These are phyloP conservation scores for Cochliopodium minus DNA, from an alignment of 208 protist genomes.

Conservation along the genomic window DNA sequence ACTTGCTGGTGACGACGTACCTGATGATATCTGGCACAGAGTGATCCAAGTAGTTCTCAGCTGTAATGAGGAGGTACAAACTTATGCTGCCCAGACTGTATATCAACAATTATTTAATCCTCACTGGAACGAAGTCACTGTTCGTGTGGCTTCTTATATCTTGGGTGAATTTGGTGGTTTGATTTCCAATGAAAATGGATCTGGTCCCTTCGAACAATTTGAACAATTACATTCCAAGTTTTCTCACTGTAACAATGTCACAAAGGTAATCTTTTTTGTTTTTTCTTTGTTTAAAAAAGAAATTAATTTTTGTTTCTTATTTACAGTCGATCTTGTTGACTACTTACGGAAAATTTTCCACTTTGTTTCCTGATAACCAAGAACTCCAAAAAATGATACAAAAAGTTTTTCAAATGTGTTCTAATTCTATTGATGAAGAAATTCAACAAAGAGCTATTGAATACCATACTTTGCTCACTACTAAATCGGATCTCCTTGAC, in stretches of 20 bases:
- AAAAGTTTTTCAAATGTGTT: constrained; percentile 44
- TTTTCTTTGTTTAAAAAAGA: not conserved
- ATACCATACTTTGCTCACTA: constrained; percentile 61
- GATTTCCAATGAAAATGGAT: constrained; percentile 68
- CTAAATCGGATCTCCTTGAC: constrained; percentile 41
- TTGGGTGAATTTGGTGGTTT: constrained; percentile 90
- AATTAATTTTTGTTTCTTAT: not conserved
- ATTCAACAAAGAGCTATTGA: constrained; percentile 88
- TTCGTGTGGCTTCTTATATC: constrained; percentile 62
- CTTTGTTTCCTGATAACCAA: constrained; percentile 58
- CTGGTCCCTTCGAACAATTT: constrained; percentile 55
- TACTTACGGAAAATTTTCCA: constrained; percentile 82
- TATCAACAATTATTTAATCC: constrained; percentile 49
- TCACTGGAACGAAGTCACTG: constrained; percentile 22
- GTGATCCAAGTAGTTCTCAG: constrained; percentile 86
- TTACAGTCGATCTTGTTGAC: constrained; percentile 59
- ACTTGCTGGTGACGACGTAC: constrained; percentile 79
- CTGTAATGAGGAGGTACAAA: constrained; percentile 20
- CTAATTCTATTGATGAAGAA: constrained; percentile 64
- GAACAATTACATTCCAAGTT: constrained; percentile 51
- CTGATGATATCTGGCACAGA: constrained; percentile 65
- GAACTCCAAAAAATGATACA: constrained; percentile 45
- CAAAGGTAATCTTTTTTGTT: constrained; percentile 32
- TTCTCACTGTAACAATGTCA: constrained; percentile 31
- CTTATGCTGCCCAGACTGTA: constrained; percentile 71